Percentiles rank a stretch among this genome's conserved stretches.
phyloP scores from a whole-genome alignment of 176 grass and related monocot genomes.

The Alopecurus myosuroides region DNA sequence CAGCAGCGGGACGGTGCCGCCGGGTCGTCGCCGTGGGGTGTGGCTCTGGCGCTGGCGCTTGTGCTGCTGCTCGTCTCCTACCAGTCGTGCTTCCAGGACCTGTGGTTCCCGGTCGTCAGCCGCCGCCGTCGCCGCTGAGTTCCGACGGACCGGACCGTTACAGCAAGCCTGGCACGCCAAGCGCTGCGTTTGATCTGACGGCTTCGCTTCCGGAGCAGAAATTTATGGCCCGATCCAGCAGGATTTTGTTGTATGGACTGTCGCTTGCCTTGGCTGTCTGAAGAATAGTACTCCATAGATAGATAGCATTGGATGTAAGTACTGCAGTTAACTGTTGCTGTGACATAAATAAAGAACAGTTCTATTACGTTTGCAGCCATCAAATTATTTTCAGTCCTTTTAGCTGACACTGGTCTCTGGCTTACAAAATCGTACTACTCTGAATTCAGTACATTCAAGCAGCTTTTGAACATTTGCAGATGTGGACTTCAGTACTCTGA shows the following conservation, averaged over 20 bases:
- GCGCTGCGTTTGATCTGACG: neutral
- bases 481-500: no score
- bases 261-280: neutral
- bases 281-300: neutral
- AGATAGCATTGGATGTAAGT: neutral
- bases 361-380: neutral
- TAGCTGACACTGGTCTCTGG: neutral
- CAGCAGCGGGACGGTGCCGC: slow-evolving; percentile 23
- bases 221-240: neutral
- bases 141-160: neutral
- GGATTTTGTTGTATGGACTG: neutral
- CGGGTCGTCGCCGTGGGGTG: slow-evolving; percentile 72
- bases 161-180: neutral
- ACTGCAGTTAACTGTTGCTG: neutral
- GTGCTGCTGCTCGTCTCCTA: slow-evolving; percentile 90
- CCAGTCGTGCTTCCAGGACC: slow-evolving; percentile 76
- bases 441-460: neutral
- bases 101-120: slow-evolving; percentile 67
- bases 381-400: neutral
- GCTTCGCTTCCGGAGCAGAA: neutral
- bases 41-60: slow-evolving; percentile 62
- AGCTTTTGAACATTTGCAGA: no score
- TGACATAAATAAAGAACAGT: slow-evolving; percentile 13
- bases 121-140: slow-evolving; percentile 37
- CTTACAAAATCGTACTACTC: neutral